Evolutionary conservation across 1,284 basidiomycete species (phyloP), one percentile per base, ranked within the genome.

Genomic region (Tilletia setariae): DNA sequence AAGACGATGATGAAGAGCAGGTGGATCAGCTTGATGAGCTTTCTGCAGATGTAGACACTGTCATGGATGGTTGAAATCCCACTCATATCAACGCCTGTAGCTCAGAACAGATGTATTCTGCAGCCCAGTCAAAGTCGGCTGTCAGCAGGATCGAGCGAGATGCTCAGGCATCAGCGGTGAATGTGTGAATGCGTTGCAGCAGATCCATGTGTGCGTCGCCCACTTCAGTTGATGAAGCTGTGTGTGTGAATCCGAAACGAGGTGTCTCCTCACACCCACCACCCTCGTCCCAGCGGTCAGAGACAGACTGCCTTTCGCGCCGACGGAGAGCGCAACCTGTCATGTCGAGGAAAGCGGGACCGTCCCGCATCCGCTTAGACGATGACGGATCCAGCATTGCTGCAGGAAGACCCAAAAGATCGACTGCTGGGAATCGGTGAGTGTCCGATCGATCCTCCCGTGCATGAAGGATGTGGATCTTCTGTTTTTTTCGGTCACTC

Each of bases 381-480:
- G 51, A 25, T 13, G 51, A 53, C 21, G 51, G 28, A 25, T 11
- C n/a, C 16, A 53, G 21, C 51, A 53, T 75, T 70, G 68, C 73
- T 59, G 70, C 70, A 21, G 67, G 67, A 3, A 68, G 75, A n/a
- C 28, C 75, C n/a, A 73, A 72, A 64, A 71, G 75, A 32, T 63
- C 47, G 28, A 76, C 75, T 1, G 75, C 75, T 15, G 75, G 75
- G 4, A 76, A 76, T 63, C 68, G 56, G 56, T 61, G 28, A 61
- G 56, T 4, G n/a, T 28, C 53, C 49, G 23, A n/a, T 23, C 16
- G 19, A 53, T 23, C 49, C 23, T 53, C 15, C 13, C 21, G 15
- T 53, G 49, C 23, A 46, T n/a, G 13, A 46, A 46, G 15, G 43
- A 44, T 44, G 43, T 9, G 19, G 11, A 44, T 44, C 43, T 44